phyloP scores from a whole-genome alignment of 371 early-diverging fungal genomes.

The Ecytonucleospora hepatopenaei region DNA sequence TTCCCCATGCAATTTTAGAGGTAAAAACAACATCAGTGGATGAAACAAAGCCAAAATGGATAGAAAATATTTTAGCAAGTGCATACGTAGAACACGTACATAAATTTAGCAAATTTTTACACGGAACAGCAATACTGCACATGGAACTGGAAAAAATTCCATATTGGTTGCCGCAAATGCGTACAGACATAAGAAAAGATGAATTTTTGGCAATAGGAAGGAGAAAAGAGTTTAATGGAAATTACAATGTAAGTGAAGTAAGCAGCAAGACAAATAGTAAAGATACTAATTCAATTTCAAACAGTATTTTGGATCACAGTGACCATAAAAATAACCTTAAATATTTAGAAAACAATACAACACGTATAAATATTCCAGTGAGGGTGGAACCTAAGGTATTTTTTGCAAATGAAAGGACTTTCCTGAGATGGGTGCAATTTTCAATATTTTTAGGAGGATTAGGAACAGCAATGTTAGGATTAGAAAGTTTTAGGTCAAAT shows the following conservation, averaged over 20 bases:
- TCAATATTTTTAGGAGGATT: conserved; percentile 59
- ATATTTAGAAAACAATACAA: neutral
- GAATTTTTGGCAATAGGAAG: conserved; percentile 2
- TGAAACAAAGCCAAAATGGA: conserved; percentile 79
- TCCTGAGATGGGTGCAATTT: conserved; percentile 75
- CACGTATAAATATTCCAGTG: conserved; percentile 53
- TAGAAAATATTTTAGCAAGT: conserved; percentile 70
- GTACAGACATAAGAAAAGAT: conserved; percentile 53
- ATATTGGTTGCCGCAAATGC: conserved; percentile 89
- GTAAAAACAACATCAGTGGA: conserved; percentile 80
- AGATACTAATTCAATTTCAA: no score
- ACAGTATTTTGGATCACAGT: neutral
- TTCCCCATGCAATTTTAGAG: conserved; percentile 92
- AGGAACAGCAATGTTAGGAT: conserved; percentile 57
- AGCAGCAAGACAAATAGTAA: no score
- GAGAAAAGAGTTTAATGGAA: conserved; percentile 62
- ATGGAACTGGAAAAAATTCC: conserved; percentile 81
- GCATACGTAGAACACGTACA: conserved; percentile 84
- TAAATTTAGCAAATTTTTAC: conserved; percentile 92
- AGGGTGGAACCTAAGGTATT: conserved; percentile 94
- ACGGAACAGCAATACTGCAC: conserved; percentile 80
- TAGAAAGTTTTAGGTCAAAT: conserved; percentile 49
- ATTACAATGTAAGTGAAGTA: conserved; percentile 41
- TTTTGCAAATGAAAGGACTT: conserved; percentile 97
- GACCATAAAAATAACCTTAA: neutral